phyloP scores from a whole-genome alignment of 2,329 filamentous ascomycete species.

The Sporothrix pseudoabietina region DNA sequence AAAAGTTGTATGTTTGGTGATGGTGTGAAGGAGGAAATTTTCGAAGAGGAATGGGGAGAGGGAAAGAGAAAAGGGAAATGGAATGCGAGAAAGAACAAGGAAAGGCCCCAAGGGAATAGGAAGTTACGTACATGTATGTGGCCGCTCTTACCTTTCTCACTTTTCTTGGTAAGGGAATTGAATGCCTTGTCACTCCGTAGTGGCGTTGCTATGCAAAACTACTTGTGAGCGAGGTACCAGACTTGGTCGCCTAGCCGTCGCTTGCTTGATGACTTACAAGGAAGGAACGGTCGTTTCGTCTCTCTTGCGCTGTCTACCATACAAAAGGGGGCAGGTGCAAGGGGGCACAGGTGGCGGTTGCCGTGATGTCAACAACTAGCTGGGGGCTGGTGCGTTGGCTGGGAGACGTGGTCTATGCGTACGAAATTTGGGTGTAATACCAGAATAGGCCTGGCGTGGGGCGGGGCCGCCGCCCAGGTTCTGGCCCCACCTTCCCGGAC shows the following conservation, averaged over 20 bases:
- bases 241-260: conserved; percentile 23
- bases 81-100: neutral
- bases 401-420: conserved; percentile 24
- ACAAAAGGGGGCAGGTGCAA: conserved; percentile 19
- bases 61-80: conserved; percentile 15
- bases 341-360: conserved; percentile 23
- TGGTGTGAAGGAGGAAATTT: conserved; percentile 24
- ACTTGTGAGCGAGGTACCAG: neutral
- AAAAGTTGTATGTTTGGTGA: conserved; percentile 21
- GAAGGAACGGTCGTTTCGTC: conserved; percentile 7
- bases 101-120: neutral
- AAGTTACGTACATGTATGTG: neutral
- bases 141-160: neutral
- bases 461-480: conserved; percentile 1
- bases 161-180: neutral
- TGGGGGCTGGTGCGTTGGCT: conserved; percentile 32
- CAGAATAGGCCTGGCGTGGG: conserved; percentile 7
- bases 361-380: conserved; percentile 34
- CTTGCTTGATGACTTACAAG: neutral
- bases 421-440: conserved; percentile 6
- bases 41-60: neutral
- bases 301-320: neutral
- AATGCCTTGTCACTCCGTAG: neutral
- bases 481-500: conserved; percentile 12
- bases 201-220: neutral